A percentile compares a stretch with the other conserved stretches of the same genome.
phyloP scores from a whole-genome alignment of 2,329 filamentous ascomycete species.

The Fragosphaeria purpurea region DNA sequence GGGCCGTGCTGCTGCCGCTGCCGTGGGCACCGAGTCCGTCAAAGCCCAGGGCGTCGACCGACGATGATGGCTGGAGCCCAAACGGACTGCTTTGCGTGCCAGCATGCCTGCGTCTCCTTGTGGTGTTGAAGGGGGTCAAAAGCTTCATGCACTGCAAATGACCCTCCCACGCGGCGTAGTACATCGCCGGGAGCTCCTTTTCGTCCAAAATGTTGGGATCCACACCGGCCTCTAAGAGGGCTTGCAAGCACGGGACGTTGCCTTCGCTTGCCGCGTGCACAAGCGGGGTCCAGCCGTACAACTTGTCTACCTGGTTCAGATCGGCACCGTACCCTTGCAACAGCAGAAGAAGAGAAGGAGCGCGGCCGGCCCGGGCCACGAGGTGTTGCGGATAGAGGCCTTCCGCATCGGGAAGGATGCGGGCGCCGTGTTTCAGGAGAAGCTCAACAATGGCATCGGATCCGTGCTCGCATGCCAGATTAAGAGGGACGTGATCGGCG shows the following conservation, averaged over 20 bases:
- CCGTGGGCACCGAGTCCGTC: slow-evolving; percentile 24
- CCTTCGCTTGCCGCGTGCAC: slow-evolving; percentile 96
- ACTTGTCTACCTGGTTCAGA: slow-evolving; percentile 83
- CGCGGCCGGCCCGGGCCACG: slow-evolving; percentile 79
- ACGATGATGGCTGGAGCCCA: slow-evolving; percentile 28
- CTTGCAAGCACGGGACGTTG: slow-evolving; percentile 77
- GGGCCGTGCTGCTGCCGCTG: slow-evolving; percentile 37
- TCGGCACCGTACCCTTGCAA: slow-evolving; percentile 81
- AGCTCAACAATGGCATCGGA: slow-evolving; percentile 76
- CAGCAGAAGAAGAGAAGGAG: slow-evolving; percentile 66
- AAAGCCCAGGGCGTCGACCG: not conserved
- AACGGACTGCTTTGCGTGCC: slow-evolving; percentile 36
- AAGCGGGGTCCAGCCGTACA: slow-evolving; percentile 94
- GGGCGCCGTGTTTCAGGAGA: slow-evolving; percentile 68
- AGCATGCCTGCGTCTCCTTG: too few relatives aligned
- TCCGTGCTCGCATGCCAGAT: slow-evolving; percentile 89
- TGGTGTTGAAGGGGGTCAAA: slow-evolving; percentile 52
- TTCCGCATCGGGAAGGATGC: slow-evolving; percentile 87
- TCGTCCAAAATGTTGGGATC: slow-evolving; percentile 77
- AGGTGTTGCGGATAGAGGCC: slow-evolving; percentile 95
- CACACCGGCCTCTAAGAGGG: slow-evolving; percentile 68
- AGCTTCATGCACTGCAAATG: slow-evolving; percentile 90
- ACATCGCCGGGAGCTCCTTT: slow-evolving; percentile 88
- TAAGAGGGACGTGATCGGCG: slow-evolving; percentile 85
- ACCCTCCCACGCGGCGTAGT: slow-evolving; percentile 97